Evolutionary conservation across 768 basidiomycete species (phyloP).

Genomic region (Udeniomyces megalosporus): DNA sequence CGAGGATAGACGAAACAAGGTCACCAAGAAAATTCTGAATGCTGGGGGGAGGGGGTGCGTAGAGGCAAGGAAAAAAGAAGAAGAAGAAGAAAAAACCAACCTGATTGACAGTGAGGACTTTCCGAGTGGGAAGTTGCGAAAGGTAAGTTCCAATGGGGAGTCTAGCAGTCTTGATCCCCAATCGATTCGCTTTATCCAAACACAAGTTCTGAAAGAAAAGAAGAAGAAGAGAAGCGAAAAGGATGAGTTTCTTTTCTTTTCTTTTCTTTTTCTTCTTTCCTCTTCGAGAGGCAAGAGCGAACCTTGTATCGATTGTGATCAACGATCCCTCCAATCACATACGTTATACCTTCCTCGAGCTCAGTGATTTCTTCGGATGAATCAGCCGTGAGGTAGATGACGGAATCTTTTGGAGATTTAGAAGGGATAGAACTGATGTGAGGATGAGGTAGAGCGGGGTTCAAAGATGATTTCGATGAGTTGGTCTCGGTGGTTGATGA

Average conservation of each 20-base stretch:
- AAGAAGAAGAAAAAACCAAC: slow-evolving; percentile 25
- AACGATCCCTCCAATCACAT: slow-evolving; percentile 87
- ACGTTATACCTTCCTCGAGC: slow-evolving; percentile 66
- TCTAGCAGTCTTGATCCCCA: slow-evolving; percentile 65
- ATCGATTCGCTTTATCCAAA: slow-evolving; percentile 59
- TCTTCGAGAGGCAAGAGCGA: slow-evolving; percentile 4
- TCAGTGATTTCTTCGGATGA: slow-evolving; percentile 69
- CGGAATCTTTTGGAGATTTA: slow-evolving; percentile 12
- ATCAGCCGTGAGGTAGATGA: slow-evolving; percentile 92
- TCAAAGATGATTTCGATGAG: too few relatives aligned
- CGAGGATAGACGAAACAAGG: neutral
- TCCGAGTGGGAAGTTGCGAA: slow-evolving; percentile 66
- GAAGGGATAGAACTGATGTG: neutral
- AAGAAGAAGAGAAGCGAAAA: neutral
- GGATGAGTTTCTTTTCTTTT: too few relatives aligned
- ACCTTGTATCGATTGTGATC: slow-evolving; percentile 96
- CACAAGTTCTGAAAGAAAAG: slow-evolving; percentile 38
- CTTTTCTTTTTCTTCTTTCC: too few relatives aligned
- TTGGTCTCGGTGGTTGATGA: neutral
- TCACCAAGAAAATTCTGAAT: neutral
- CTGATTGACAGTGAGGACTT: slow-evolving; percentile 95
- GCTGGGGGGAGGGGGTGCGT: neutral
- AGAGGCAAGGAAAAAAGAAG: neutral
- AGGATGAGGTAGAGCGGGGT: neutral
- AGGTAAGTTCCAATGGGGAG: slow-evolving; percentile 90